Conservation (phyloP, 2,329 filamentous ascomycete genomes). For the Cladosporium sp. region DNA sequence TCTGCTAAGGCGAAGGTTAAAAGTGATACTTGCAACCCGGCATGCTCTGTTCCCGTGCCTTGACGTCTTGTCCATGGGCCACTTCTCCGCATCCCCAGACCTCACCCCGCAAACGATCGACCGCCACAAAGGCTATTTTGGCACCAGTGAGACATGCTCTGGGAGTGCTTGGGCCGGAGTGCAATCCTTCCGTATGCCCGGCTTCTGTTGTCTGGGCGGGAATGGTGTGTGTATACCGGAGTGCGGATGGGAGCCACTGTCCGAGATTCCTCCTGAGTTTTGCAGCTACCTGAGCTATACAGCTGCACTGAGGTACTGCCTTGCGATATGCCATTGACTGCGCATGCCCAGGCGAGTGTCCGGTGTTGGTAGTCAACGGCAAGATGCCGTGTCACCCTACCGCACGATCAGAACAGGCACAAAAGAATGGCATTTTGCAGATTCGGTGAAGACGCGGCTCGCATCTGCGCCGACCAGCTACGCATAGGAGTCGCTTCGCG, state of each 20-base stretch:
- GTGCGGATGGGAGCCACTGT: background rate
- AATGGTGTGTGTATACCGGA: background rate
- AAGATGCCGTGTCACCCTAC: too few species aligned
- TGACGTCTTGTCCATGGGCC: background rate
- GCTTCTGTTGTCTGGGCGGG: background rate
- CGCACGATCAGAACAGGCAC: too few species aligned
- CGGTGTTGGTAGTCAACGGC: too few species aligned
- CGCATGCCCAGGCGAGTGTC: too few species aligned
- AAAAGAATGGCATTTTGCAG: too few species aligned
- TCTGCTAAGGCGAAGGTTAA: too few species aligned
- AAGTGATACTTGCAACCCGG: too few species aligned
- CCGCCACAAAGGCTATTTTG: background rate
- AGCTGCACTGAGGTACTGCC: too few species aligned
- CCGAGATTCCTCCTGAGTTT: too few species aligned
- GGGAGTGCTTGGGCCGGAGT: background rate
- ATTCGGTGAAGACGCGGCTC: background rate
- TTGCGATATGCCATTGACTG: too few species aligned
- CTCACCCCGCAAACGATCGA: slow-evolving; percentile 6
- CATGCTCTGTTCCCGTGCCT: too few species aligned
- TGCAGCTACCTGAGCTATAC: too few species aligned
- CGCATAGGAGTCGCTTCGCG: slow-evolving; percentile 9
- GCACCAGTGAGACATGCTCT: slow-evolving; percentile 6
- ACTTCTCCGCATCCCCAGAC: slow-evolving; percentile 1
- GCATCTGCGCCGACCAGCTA: background rate
- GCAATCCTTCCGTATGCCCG: slow-evolving; percentile 9